A percentile compares a stretch with the other conserved stretches of the same genome.
phyloP scores from a whole-genome alignment of 257 asterid genomes.

The Solanum pennellii region DNA sequence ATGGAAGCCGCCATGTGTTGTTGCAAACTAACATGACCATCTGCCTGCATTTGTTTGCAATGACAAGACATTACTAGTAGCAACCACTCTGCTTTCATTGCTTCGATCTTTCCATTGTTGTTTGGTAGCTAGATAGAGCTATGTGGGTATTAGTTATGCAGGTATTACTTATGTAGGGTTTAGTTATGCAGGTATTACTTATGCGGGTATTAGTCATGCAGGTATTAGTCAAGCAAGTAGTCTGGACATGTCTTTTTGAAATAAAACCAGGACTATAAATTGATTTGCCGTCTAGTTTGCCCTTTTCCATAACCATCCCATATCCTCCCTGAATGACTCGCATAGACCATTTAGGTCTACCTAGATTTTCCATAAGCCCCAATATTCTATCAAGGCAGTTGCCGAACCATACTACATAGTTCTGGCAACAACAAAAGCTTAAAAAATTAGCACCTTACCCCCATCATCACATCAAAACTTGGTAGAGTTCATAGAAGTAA shows the following conservation, averaged over 20 bases:
- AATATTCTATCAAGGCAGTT: neutral
- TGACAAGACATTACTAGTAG: neutral
- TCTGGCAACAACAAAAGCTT: neutral
- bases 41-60: neutral
- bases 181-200: too few relatives aligned
- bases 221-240: neutral
- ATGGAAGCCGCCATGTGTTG: neutral
- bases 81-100: neutral
- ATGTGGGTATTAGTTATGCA: too few relatives aligned
- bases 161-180: too few relatives aligned
- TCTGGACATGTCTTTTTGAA: neutral
- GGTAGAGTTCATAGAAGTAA: too few relatives aligned
- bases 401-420: neutral
- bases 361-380: neutral
- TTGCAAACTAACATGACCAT: neutral
- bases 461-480: too few relatives aligned
- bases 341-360: neutral
- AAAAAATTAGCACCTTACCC: too few relatives aligned
- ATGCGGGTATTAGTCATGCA: too few relatives aligned
- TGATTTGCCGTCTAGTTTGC: neutral
- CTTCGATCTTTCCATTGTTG: neutral
- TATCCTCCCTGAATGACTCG: neutral
- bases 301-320: neutral
- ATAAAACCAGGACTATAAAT: neutral
- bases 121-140: too few relatives aligned